Conservation (phyloP, 2,329 filamentous ascomycete genomes). For the Oidium heveae region DNA sequence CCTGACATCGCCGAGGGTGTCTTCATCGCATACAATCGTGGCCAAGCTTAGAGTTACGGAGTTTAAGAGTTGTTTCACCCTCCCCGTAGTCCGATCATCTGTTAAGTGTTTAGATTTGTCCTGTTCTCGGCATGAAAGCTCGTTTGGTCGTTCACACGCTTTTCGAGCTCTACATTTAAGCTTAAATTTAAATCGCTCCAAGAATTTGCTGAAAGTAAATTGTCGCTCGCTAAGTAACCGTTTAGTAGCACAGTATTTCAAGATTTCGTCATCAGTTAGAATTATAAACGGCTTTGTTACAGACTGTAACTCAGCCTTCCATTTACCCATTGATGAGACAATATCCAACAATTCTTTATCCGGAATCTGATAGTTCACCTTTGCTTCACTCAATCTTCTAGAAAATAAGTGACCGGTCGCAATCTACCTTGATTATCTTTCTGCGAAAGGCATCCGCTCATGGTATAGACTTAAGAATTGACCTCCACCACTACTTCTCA, state of each 20-base stretch:
- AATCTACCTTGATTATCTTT: background rate
- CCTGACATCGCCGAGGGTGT: background rate
- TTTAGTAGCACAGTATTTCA: background rate
- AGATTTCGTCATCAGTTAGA: background rate
- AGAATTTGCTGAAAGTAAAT: too few relatives aligned
- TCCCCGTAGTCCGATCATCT: background rate
- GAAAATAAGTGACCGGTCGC: background rate
- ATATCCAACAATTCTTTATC: background rate
- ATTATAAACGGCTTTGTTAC: background rate
- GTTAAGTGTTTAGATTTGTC: background rate
- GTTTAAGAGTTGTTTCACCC: background rate
- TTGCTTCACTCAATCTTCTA: too few relatives aligned
- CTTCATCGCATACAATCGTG: background rate
- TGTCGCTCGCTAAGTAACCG: too few relatives aligned
- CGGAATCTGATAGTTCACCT: background rate
- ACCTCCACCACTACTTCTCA: background rate
- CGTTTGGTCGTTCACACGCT: too few relatives aligned
- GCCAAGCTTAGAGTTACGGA: background rate
- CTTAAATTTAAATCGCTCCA: too few relatives aligned
- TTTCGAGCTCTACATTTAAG: too few relatives aligned
- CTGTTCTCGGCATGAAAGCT: background rate
- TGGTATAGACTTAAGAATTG: background rate
- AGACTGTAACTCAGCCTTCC: too few relatives aligned
- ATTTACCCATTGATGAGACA: too few relatives aligned
- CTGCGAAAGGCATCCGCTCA: background rate